A percentile compares a stretch with the other conserved stretches of the same genome.
Conservation (phyloP, 176 grass and related monocot genomes). For the Dactylis glomerata region DNA sequence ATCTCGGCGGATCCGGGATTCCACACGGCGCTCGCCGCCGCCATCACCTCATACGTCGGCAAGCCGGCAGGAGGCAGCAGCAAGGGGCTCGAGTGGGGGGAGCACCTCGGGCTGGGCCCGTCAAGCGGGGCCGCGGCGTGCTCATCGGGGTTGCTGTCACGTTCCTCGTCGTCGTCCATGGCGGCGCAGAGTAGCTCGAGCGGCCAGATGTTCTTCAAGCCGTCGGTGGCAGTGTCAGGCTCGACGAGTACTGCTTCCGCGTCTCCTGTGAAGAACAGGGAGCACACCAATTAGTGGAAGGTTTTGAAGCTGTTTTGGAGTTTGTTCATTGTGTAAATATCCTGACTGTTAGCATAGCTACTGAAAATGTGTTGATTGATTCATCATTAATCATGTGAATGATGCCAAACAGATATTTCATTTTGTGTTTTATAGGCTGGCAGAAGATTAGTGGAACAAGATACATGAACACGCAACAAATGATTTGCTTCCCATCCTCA, state of each 20-base stretch:
- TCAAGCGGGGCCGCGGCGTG: slow-evolving; percentile 12
- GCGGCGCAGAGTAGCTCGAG: slow-evolving; percentile 27
- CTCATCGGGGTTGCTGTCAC: slow-evolving; percentile 32
- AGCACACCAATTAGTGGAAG: slow-evolving; percentile 12
- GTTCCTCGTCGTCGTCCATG: neutral
- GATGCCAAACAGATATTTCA: no score
- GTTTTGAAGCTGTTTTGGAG: neutral
- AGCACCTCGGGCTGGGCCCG: slow-evolving; percentile 44
- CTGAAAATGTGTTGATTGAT: slow-evolving; percentile 7
- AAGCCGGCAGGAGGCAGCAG: slow-evolving; percentile 18
- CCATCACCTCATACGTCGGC: slow-evolving; percentile 77
- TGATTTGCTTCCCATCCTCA: neutral
- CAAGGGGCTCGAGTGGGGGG: slow-evolving; percentile 41
- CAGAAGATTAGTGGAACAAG: neutral
- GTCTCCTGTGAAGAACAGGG: slow-evolving; percentile 43
- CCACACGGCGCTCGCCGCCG: slow-evolving; percentile 65
- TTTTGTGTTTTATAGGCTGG: neutral
- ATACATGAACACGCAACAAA: neutral
- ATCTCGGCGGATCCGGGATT: slow-evolving; percentile 75
- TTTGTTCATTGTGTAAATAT: slow-evolving; percentile 38
- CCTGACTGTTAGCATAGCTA: slow-evolving; percentile 18
- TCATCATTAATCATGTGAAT: neutral
- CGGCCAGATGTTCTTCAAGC: slow-evolving; percentile 41
- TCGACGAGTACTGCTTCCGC: slow-evolving; percentile 42
- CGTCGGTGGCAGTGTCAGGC: slow-evolving; percentile 38